Evolutionary conservation across 305 asterid species (phyloP).

Genomic region (Solanum chacoense): DNA sequence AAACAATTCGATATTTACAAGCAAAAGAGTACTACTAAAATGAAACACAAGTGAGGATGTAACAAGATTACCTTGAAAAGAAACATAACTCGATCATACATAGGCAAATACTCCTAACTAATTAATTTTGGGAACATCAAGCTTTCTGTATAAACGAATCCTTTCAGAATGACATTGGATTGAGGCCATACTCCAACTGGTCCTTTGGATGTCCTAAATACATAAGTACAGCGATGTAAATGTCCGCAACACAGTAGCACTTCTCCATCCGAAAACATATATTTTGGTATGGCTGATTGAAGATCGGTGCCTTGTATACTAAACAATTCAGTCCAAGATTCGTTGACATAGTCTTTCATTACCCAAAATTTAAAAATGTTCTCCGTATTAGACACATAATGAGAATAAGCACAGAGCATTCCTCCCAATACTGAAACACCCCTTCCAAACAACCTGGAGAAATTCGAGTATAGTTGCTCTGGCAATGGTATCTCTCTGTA

Average conservation of each 20-base stretch:
- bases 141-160: neutral
- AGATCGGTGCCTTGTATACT: neutral
- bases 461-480: no score
- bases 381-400: no score
- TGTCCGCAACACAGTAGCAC: neutral
- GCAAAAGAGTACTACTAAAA: no score
- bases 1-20: no score
- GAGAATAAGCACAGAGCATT: no score
- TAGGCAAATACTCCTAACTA: neutral
- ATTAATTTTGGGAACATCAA: neutral
- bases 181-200: neutral
- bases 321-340: neutral
- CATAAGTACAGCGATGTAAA: no score
- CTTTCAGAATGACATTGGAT: neutral
- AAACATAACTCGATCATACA: neutral
- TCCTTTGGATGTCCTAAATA: neutral
- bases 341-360: no score
- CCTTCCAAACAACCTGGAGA: no score
- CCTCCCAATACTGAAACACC: no score
- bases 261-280: neutral
- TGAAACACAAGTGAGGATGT: no score
- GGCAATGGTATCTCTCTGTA: neutral
- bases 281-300: neutral
- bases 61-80: no score
- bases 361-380: no score